Percentiles rank a stretch among this genome's conserved stretches.
Evolutionary conservation across 306 rosid genomes (phyloP).

Genomic region (Begonia masoniana): DNA sequence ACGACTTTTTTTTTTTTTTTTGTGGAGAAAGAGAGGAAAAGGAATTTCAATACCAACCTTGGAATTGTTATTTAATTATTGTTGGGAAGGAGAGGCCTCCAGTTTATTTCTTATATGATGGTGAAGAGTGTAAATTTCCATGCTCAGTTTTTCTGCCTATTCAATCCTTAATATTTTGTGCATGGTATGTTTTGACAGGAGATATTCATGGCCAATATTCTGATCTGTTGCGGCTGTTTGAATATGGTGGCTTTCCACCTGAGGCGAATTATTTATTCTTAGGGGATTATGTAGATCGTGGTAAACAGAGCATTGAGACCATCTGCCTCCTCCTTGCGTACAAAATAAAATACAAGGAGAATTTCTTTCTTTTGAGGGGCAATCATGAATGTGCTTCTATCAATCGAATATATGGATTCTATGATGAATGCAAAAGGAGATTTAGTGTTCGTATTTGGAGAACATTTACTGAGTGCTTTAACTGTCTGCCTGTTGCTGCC

Average conservation of each 20-base stretch:
- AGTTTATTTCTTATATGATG: too few species aligned
- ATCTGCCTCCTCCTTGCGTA: slow-evolving; percentile 74
- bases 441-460: slow-evolving; percentile 73
- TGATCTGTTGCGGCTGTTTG: slow-evolving; percentile 64
- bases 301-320: slow-evolving; percentile 78
- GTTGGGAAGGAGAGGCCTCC: too few species aligned
- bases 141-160: background rate
- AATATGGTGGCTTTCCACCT: slow-evolving; percentile 77
- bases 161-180: background rate
- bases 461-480: slow-evolving; percentile 73
- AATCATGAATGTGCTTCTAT: slow-evolving; percentile 86
- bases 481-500: slow-evolving; percentile 71
- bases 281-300: slow-evolving; percentile 85
- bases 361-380: slow-evolving; percentile 82
- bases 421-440: slow-evolving; percentile 82
- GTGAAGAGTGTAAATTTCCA: background rate
- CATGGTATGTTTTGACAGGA: slow-evolving; percentile 26
- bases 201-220: slow-evolving; percentile 84
- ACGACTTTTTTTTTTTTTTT: too few species aligned
- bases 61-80: too few species aligned
- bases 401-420: slow-evolving; percentile 75
- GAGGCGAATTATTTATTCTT: slow-evolving; percentile 77
- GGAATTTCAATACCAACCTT: too few species aligned
- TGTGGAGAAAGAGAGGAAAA: too few species aligned
- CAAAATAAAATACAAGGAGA: slow-evolving; percentile 77